phyloP scores from a whole-genome alignment of 192 early-diverging fungal species.

The Coemansia sp. region DNA sequence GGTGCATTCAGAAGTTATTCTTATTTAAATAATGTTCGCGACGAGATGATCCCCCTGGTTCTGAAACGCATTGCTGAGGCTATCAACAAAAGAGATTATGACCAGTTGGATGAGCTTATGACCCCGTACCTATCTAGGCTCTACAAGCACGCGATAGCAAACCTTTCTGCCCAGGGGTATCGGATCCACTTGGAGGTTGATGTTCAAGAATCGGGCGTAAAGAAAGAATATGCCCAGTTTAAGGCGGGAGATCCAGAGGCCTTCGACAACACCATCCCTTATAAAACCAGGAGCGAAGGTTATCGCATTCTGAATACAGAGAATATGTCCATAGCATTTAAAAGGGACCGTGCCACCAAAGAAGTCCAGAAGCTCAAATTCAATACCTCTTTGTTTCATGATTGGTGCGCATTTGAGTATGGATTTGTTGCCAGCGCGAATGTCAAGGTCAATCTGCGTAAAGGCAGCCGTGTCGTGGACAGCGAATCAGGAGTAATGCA shows the following conservation, averaged over 20 bases:
- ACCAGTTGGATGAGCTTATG: constrained; percentile 16
- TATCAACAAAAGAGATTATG: constrained; percentile 17
- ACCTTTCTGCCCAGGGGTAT: constrained; percentile 20
- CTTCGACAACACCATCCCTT: constrained; percentile 18
- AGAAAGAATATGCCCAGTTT: neutral
- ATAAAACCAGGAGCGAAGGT: constrained; percentile 2
- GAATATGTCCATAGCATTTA: neutral
- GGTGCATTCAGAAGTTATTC: neutral
- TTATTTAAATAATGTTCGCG: constrained; percentile 12
- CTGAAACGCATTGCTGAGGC: constrained; percentile 14
- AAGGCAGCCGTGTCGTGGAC: constrained; percentile 13
- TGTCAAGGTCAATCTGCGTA: constrained; percentile 14
- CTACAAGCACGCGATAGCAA: constrained; percentile 23
- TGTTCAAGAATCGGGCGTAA: neutral
- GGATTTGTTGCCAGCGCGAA: constrained; percentile 19
- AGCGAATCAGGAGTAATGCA: constrained; percentile 20
- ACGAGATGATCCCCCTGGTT: constrained; percentile 13
- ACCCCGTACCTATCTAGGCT: constrained; percentile 13
- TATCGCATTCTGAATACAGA: constrained; percentile 6
- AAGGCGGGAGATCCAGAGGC: constrained; percentile 18
- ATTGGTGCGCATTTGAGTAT: constrained; percentile 4
- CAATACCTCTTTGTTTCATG: neutral
- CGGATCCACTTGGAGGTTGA: constrained; percentile 9
- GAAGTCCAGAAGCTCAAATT: neutral
- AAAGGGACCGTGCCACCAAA: neutral